Evolutionary conservation across 2,329 filamentous ascomycete genomes (phyloP), one percentile per base, ranked within the genome.

Genomic region (Beauveria sp.): DNA sequence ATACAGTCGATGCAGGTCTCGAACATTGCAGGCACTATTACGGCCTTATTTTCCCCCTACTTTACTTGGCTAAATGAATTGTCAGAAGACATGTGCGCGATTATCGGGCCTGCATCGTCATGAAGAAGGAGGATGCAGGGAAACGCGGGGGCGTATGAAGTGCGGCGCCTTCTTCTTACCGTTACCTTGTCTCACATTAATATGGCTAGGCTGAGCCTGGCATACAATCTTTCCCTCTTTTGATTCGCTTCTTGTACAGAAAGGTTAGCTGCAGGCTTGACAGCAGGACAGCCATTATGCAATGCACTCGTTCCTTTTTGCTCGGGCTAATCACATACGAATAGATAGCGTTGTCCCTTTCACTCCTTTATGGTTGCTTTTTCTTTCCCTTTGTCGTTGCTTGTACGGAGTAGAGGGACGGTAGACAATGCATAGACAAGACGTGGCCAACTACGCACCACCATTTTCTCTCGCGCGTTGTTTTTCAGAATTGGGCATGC

Each of bases 161-260:
- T 52, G 57, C 47, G 30, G 57, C 38, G 47, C 57, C 45, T 30
- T 5, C 47, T 59, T 42, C 46, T 30, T 51, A 47, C 42, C 40
- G 40, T 52, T 28, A 59, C 57, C 10, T 2, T 59, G 57, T 59
- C 49, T 59, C 57, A 58, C 22, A 30, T 22, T 43, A 52, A 46
- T 53, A 59, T n/a, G 18, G 45, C 28, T 46, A n/a, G 47, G 57
- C 57, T 34, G 57, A 40, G 40, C 40, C 47, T 50, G n/a, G 26
- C 12, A 53, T 46, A 20, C 49, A 10, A n/a, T 20, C 9, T 43
- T 59, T 51, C 30, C 12, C 26, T 46, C 14, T 52, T 45, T 46
- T 59, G n/a, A 52, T 49, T 57, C 26, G 26, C 49, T 52, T 53
- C 38, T 49, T 57, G 20, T 59, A 30, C 26, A 59, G 9, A 51